Base-by-base conservation (phyloP, 805 yeast species). In the Yamadazyma paraphyllophila region DNA sequence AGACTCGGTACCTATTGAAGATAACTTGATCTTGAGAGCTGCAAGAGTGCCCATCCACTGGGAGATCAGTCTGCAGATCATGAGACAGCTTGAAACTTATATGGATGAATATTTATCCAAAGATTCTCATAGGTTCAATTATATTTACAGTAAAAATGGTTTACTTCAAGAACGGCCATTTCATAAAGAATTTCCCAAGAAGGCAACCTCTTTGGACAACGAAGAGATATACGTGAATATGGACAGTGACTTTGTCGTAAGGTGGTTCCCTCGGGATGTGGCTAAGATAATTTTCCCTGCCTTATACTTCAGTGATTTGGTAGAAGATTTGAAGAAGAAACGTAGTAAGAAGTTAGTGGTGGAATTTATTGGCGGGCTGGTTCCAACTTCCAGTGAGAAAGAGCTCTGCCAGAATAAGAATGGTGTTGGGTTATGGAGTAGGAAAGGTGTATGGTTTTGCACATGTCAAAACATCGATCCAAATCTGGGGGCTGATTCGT, bases 391-490 rank as follows among this genome's bases (percentile, higher is more conserved):
- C 7, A 43, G 39, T 36, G 61, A 56, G 40, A 41, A 44, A 12
- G 42, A 43, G n/a, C 25, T 39, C 6, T 56, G 60, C 36, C 29
- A 33, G 2, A 29, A 33, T 8, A 36, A 48, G 17, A 44, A 44
- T 6, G 61, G 61, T 4, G 36, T n/a, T 11, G 56, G 57, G 7
- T 27, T 41, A 17, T 55, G 58, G 58, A 46, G 47, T 24, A 44
- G 61, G 39, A 44, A 41, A 15, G 61, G 59, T 1, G 44, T 48
- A 9, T 57, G 61, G 61, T 43, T 50, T 25, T 57, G 61, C 43
- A 49, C 58, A 2, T 49, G 55, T 36, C 37, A 43, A 12, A 46
- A 38, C 14, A 40, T 45, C 3, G n/a, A 39, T 15, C 30, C 29
- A 4, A 31, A 44, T 12, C 11, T 9, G 12, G 10, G 35, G 4